These are phyloP conservation scores for Fimicolochytrium jonesii DNA, from an alignment of 192 early-diverging fungal genomes.

Conservation along the genomic window DNA sequence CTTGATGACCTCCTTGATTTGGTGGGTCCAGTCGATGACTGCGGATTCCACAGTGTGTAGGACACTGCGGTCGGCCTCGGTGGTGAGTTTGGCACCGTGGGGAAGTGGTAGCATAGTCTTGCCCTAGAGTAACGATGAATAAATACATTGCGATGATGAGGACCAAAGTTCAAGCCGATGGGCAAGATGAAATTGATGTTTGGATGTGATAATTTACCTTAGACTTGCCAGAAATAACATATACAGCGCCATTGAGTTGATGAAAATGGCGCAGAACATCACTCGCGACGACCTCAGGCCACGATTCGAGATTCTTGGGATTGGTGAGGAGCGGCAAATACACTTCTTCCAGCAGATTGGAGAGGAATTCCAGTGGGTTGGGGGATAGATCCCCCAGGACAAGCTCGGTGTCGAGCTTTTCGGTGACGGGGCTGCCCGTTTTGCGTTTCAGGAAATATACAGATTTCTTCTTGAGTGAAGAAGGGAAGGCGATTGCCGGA, in stretches of 20 bases:
- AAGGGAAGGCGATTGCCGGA: conserved; percentile 50
- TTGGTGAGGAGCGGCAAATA: conserved; percentile 61
- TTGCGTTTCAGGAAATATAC: conserved; percentile 58
- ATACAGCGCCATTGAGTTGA: conserved; percentile 60
- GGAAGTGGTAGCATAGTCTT: conserved; percentile 65
- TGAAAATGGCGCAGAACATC: conserved; percentile 65
- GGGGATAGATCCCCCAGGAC: conserved; percentile 54
- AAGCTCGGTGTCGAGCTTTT: conserved; percentile 56
- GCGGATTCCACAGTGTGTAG: conserved; percentile 62
- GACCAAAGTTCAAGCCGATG: too few species aligned
- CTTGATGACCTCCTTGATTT: conserved; percentile 64
- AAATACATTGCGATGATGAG: not conserved
- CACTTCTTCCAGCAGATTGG: conserved; percentile 55
- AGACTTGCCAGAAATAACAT: conserved; percentile 60
- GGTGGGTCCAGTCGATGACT: conserved; percentile 68
- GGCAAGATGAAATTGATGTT: too few species aligned
- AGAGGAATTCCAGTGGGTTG: conserved; percentile 59
- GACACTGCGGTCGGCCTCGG: conserved; percentile 47
- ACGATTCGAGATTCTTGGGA: conserved; percentile 58
- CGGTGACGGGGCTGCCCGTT: conserved; percentile 40
- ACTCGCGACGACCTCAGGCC: conserved; percentile 65
- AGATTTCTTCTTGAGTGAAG: conserved; percentile 52
- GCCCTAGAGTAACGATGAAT: conserved; percentile 35
- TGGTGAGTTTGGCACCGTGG: conserved; percentile 48
- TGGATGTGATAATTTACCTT: too few species aligned